Conservation (phyloP, 2,329 filamentous ascomycete genomes). For the Aciculosporium take region DNA sequence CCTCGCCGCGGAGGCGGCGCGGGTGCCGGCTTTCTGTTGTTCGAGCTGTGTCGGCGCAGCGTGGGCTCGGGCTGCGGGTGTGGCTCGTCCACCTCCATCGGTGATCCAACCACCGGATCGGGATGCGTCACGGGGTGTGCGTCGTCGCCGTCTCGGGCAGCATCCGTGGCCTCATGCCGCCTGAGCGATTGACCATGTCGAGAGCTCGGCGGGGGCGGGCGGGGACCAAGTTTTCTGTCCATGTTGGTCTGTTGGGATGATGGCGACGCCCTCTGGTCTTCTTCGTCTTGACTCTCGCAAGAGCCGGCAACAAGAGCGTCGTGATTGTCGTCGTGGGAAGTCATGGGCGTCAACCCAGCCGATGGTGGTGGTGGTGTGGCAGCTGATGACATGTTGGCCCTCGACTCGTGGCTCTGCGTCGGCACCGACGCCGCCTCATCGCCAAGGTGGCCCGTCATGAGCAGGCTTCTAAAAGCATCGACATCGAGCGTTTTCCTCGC, state of each 20-base stretch:
- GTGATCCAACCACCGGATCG: conserved; percentile 34
- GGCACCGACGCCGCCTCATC: conserved; percentile 4
- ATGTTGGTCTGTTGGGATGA: conserved; percentile 8
- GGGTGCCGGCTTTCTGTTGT: conserved; percentile 30
- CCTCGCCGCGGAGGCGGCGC: conserved; percentile 37
- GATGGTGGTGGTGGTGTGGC: background rate
- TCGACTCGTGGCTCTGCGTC: background rate
- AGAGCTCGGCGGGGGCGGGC: conserved; percentile 46
- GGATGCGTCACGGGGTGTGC: conserved; percentile 38
- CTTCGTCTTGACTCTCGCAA: conserved; percentile 2
- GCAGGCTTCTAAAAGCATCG: conserved; percentile 59
- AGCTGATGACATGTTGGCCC: background rate
- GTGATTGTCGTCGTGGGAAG: background rate
- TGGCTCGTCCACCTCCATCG: background rate
- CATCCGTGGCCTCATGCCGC: conserved; percentile 5
- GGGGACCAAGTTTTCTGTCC: conserved; percentile 52
- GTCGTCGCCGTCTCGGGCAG: conserved; percentile 19
- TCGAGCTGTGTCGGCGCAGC: conserved; percentile 10
- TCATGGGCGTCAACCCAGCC: background rate
- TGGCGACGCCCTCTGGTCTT: background rate
- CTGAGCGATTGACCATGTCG: conserved; percentile 65
- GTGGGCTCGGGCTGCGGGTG: background rate
- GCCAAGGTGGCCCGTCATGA: conserved; percentile 56
- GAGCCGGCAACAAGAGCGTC: conserved; percentile 1
- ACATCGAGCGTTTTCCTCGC: conserved; percentile 49